A percentile compares a stretch with the other conserved stretches of the same genome.
Evolutionary conservation across 2,329 filamentous ascomycete species (phyloP).

Genomic region (Claviceps purpurea): DNA sequence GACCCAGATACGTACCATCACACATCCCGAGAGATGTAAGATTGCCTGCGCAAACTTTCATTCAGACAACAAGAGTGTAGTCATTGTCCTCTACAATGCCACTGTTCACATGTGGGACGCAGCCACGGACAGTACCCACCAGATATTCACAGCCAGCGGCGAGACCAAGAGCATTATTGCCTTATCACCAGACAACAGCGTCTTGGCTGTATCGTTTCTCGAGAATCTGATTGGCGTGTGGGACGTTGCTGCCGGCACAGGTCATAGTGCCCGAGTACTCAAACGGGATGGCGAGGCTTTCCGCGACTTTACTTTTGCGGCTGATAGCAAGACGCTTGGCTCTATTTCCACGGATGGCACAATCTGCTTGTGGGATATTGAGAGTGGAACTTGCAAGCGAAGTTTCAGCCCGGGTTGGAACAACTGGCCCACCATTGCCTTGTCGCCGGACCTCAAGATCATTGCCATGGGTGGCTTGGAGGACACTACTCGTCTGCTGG

Average conservation of each 20-base stretch:
- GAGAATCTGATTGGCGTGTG: constrained; percentile 7
- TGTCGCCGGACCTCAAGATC: constrained; percentile 6
- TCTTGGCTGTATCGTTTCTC: constrained; percentile 6
- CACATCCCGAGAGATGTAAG: constrained; percentile 3
- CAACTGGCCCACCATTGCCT: constrained; percentile 8
- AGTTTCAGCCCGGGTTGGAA: constrained; percentile 8
- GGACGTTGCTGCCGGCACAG: constrained; percentile 6
- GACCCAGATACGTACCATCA: not conserved
- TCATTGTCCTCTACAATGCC: constrained; percentile 6
- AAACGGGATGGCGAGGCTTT: constrained; percentile 6
- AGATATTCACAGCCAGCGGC: constrained; percentile 6
- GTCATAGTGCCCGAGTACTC: constrained; percentile 6
- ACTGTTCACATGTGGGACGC: constrained; percentile 6
- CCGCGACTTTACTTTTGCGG: constrained; percentile 6
- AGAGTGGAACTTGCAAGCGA: constrained; percentile 5
- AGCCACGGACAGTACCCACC: constrained; percentile 1
- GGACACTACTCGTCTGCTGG: constrained; percentile 6
- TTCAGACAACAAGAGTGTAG: constrained; percentile 4
- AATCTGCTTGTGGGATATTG: constrained; percentile 6
- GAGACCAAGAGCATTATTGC: constrained; percentile 7
- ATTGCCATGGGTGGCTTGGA: constrained; percentile 7
- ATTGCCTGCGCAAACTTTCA: constrained; percentile 7
- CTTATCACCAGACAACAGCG: constrained; percentile 6
- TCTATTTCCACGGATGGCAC: constrained; percentile 7
- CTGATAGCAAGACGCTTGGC: constrained; percentile 6